Evolutionary conservation across 306 rosid genomes (phyloP), one percentile per base, ranked within the genome.

Genomic region (Malus fusca): DNA sequence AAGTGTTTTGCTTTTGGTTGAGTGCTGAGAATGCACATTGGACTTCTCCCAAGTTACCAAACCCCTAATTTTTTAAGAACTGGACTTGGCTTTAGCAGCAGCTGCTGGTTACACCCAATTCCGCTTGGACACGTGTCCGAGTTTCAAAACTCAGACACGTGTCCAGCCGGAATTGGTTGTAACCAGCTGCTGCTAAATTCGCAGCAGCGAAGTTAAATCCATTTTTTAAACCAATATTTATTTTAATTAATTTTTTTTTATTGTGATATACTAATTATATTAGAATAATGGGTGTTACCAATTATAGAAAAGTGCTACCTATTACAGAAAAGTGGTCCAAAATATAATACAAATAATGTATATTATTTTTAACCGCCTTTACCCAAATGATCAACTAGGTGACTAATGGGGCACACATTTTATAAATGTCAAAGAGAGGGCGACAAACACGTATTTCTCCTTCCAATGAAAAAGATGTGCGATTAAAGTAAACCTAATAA

Each of bases 21-120:
- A 85, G 87, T 83, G 87, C 85, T 82, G 71, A 75, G 83, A 85
- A 71, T 78, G 85, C 83, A 85, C 85, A 85, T 87, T 87, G 85
- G 79, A 81, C 81, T 76, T 52, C 60, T 79, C 73, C 35, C 31
- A 61, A 26, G 66, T 4, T 23, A 26, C 68, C 42, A 30, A 30
- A n/a, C 31, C 42, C 13, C 11, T 30, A 18, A 48, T 33, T 28
- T 19, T 30, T 30, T 30, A 30, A 30, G 31, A 30, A 30, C 31
- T 30, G 4, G 31, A 30, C 4, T 30, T 30, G 4, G 31, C 31
- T 30, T 30, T 4, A 30, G 0, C 0, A 30, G 31, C 31, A 30
- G 0, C 4, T 30, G 31, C 4, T 26, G 1, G 2, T 30, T 30
- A 30, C 31, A 30, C 4, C 31, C 33, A 30, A 30, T 30, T 5